A percentile compares a stretch with the other conserved stretches of the same genome.
Conservation (phyloP, 257 asterid genomes). For the Misopates orontium region DNA sequence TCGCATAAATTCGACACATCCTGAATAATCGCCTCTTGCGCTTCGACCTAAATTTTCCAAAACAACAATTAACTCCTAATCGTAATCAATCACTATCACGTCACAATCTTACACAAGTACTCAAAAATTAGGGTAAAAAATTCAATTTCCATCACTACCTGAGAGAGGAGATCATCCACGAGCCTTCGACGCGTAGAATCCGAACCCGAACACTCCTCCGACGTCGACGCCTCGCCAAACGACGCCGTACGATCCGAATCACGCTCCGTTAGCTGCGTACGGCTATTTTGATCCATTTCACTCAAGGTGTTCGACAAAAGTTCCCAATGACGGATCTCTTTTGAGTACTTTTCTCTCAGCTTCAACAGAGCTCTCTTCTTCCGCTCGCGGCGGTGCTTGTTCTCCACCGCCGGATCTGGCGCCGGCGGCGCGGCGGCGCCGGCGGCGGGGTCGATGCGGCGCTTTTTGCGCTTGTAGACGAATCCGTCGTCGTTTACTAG, state of each 20-base stretch:
- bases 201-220: slow-evolving; percentile 27
- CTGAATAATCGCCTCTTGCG: slow-evolving; percentile 55
- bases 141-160: slow-evolving; percentile 43
- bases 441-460: slow-evolving; percentile 36
- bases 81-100: background rate
- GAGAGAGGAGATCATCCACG: slow-evolving; percentile 60
- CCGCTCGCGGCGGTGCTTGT: slow-evolving; percentile 52
- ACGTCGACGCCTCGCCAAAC: slow-evolving; percentile 31
- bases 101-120: too few relatives aligned
- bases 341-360: slow-evolving; percentile 45
- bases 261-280: slow-evolving; percentile 29
- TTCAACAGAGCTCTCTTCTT: slow-evolving; percentile 59
- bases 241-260: slow-evolving; percentile 35
- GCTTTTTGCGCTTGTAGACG: slow-evolving; percentile 69
- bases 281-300: slow-evolving; percentile 45
- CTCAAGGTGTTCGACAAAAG: slow-evolving; percentile 63
- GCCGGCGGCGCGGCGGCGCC: slow-evolving; percentile 36
- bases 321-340: slow-evolving; percentile 73
- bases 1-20: slow-evolving; percentile 53
- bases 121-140: background rate
- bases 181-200: slow-evolving; percentile 34
- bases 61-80: background rate
- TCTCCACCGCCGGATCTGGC: slow-evolving; percentile 61
- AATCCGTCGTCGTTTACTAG: slow-evolving; percentile 64
- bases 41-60: slow-evolving; percentile 52